phyloP scores from a whole-genome alignment of 169 alveolate genomes.

The Eimeria tenella region DNA sequence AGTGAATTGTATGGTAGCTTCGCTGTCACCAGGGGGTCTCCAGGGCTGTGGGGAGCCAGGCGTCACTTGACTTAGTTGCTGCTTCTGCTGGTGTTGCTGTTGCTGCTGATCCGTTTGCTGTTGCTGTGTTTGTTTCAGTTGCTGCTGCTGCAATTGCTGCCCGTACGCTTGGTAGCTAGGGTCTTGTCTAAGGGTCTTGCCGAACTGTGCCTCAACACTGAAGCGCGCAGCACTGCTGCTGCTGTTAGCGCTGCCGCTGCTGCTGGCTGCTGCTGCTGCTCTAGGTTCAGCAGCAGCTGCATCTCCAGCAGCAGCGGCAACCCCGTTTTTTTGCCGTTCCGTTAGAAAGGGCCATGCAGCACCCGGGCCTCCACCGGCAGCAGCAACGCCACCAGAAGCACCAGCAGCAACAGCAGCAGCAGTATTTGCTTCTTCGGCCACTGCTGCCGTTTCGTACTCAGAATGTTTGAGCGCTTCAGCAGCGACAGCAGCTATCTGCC shows the following conservation, averaged over 20 bases:
- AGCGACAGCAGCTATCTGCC: conserved; percentile 12
- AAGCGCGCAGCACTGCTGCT: background rate
- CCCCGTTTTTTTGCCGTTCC: conserved; percentile 50
- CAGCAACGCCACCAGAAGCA: background rate
- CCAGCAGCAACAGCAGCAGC: conserved; percentile 18
- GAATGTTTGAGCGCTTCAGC: conserved; percentile 12
- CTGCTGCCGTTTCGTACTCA: background rate
- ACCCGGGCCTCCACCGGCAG: background rate
- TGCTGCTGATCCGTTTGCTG: background rate
- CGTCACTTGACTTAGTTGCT: background rate
- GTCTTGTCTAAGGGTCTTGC: background rate
- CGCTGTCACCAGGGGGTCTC: background rate
- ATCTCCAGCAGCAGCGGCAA: conserved; percentile 64
- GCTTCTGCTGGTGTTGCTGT: background rate
- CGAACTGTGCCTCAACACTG: background rate
- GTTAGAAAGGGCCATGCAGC: background rate
- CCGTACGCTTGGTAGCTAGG: background rate
- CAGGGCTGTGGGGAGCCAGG: background rate
- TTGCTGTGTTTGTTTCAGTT: background rate
- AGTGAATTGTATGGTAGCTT: background rate
- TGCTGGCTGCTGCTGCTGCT: conserved; percentile 50
- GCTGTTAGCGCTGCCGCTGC: conserved; percentile 17
- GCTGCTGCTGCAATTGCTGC: background rate
- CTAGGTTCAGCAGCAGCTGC: conserved; percentile 42
- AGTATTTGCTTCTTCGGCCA: background rate